Evolutionary conservation across 352 stramenopile genomes (phyloP), one percentile per base, ranked within the genome.

Genomic region (Aphanomyces cochlioides): DNA sequence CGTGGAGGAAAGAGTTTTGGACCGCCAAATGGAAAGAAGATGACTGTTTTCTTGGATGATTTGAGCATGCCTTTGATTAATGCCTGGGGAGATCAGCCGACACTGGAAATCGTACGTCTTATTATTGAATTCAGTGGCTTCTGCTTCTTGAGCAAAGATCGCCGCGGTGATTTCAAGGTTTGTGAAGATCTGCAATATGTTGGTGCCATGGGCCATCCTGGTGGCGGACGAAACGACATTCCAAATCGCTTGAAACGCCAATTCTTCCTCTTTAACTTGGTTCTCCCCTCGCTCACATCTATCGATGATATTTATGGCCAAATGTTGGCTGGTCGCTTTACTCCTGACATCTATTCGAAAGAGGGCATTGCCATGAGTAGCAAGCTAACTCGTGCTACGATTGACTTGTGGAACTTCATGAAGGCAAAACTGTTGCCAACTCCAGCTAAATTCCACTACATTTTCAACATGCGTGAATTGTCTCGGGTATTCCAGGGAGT

Each of bases 221-320:
- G 96, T 65, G 95, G 95, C 69, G 97, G 97, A 21, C 95, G 97
- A 59, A 99, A 99, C 74, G 97, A 99, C 77, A 98, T 99, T 73
- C 96, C 97, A n/a, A 98, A 99, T 76, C 92, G 97, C 1, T 83
- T 99, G 40, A 99, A 99, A 83, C 93, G 96, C n/a, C 97, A 99
- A 69, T 99, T 99, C 75, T 99, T 98, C 80, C 84, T 98, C 21
- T 99, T 99, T 77, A 99, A 99, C 80, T 76, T 99, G 39, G 97
- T 99, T 61, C 73, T 99, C 36, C 96, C 97, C 28, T 98, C 90
- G 43, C 90, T 99, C 41, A 98, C 95, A 21, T 98, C 95, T 69
- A 99, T 99, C 73, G 98, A 99, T 78, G 96, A 99, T 74, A 99
- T 99, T 72, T 99, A 99, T 79, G 97, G 97, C 0, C 96, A 99